phyloP scores from a whole-genome alignment of 306 rosid genomes.

The Cicer judaicum region DNA sequence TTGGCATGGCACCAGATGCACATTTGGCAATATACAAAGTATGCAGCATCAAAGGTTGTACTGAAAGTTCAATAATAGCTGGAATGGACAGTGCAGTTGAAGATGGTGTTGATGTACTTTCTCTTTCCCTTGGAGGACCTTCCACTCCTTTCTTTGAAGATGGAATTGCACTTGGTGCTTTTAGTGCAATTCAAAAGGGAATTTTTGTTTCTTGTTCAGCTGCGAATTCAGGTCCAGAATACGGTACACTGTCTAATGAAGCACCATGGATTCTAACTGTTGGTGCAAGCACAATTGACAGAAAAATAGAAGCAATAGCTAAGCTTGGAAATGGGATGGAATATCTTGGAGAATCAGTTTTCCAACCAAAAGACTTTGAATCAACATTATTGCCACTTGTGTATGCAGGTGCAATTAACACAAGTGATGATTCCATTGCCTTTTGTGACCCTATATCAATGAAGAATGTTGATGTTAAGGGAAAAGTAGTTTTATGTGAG shows the following conservation, averaged over 20 bases:
- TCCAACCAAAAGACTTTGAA: constrained; percentile 49
- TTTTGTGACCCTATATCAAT: constrained; percentile 48
- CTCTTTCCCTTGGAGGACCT: constrained; percentile 62
- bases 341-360: constrained; percentile 51
- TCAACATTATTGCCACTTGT: constrained; percentile 50
- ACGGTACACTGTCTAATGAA: constrained; percentile 49
- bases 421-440: neutral
- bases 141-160: constrained; percentile 47
- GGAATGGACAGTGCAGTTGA: constrained; percentile 55
- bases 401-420: constrained; percentile 50
- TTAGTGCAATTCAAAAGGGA: constrained; percentile 63
- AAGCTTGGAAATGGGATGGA: constrained; percentile 54
- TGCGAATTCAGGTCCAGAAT: constrained; percentile 60
- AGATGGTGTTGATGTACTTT: constrained; percentile 71
- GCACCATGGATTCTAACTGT: constrained; percentile 76
- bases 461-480: constrained; percentile 44
- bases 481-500: constrained; percentile 62
- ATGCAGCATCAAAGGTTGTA: neutral
- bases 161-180: constrained; percentile 63
- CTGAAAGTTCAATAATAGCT: constrained; percentile 52
- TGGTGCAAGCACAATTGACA: constrained; percentile 58
- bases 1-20: constrained; percentile 73
- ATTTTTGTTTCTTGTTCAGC: constrained; percentile 73
- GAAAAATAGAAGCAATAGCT: constrained; percentile 50
- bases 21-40: constrained; percentile 67